Evolutionary conservation across 2,329 filamentous ascomycete genomes (phyloP).

Genomic region (Calonectria pseudoreteaudii): DNA sequence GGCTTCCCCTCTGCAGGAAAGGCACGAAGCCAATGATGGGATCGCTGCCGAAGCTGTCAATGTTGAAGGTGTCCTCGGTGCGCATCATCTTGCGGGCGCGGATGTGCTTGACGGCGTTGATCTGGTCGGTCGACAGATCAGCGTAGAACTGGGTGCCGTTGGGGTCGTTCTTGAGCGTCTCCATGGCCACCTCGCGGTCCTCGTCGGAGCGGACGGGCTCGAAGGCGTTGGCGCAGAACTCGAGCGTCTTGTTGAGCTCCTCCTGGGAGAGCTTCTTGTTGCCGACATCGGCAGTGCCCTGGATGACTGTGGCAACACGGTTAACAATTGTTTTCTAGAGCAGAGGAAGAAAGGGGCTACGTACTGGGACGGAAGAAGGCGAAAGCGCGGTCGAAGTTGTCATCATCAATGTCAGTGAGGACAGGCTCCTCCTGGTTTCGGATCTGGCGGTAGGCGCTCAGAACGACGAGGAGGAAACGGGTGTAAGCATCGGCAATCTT

Average conservation of each 20-base stretch:
- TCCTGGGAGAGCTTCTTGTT: constrained; percentile 43
- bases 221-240: constrained; percentile 50
- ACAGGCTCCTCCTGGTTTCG: constrained; percentile 51
- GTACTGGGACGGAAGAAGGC: constrained; percentile 53
- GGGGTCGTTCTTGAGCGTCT: constrained; percentile 26
- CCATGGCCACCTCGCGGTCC: constrained; percentile 15
- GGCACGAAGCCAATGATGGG: constrained; percentile 38
- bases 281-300: constrained; percentile 48
- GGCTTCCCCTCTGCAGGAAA: constrained; percentile 37
- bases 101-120: constrained; percentile 42
- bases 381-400: constrained; percentile 57
- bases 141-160: constrained; percentile 24
- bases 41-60: constrained; percentile 48
- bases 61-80: constrained; percentile 46
- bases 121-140: constrained; percentile 41
- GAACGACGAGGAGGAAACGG: constrained; percentile 53
- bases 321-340: not conserved
- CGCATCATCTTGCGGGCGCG: constrained; percentile 46
- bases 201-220: constrained; percentile 27
- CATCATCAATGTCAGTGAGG: constrained; percentile 55
- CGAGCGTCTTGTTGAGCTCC: constrained; percentile 47
- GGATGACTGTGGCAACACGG: constrained; percentile 46
- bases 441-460: constrained; percentile 53
- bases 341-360: constrained; percentile 10
- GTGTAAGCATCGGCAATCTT: constrained; percentile 60